Evolutionary conservation across 768 basidiomycete species (phyloP).

Genomic region (Calocybe gangraenosa): DNA sequence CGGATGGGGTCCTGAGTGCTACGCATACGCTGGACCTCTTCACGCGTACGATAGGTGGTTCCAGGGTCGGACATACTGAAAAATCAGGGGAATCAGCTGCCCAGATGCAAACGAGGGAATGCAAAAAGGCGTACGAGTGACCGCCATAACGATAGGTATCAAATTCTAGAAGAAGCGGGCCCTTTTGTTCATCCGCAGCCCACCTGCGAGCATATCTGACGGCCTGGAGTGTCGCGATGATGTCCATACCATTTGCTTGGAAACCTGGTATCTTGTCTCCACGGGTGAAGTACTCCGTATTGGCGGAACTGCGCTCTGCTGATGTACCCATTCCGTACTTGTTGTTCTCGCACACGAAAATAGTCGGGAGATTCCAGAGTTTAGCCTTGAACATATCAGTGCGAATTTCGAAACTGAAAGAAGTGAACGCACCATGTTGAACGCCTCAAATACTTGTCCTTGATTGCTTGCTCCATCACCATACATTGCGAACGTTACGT

Average conservation of each 20-base stretch:
- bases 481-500: slow-evolving; percentile 90
- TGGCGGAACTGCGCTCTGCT: slow-evolving; percentile 87
- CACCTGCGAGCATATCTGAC: slow-evolving; percentile 85
- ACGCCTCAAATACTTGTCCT: slow-evolving; percentile 99
- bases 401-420: not conserved
- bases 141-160: slow-evolving; percentile 99
- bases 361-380: slow-evolving; percentile 91
- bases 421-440: slow-evolving; percentile 79
- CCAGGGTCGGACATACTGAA: slow-evolving; percentile 94
- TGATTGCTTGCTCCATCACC: slow-evolving; percentile 98
- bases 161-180: slow-evolving; percentile 93
- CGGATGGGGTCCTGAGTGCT: slow-evolving; percentile 93
- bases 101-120: slow-evolving; percentile 1
- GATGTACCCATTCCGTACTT: slow-evolving; percentile 99
- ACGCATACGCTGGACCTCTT: slow-evolving; percentile 96
- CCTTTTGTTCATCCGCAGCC: slow-evolving; percentile 77
- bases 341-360: slow-evolving; percentile 99
- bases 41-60: slow-evolving; percentile 96
- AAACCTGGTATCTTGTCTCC: slow-evolving; percentile 97
- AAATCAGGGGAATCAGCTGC: slow-evolving; percentile 1
- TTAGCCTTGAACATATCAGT: slow-evolving; percentile 57
- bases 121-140: slow-evolving; percentile 81
- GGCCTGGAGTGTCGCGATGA: slow-evolving; percentile 84
- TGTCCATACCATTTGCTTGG: slow-evolving; percentile 98
- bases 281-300: slow-evolving; percentile 94